Evolutionary conservation across 768 basidiomycete genomes (phyloP).

Genomic region (Boletus rubroflammeus): DNA sequence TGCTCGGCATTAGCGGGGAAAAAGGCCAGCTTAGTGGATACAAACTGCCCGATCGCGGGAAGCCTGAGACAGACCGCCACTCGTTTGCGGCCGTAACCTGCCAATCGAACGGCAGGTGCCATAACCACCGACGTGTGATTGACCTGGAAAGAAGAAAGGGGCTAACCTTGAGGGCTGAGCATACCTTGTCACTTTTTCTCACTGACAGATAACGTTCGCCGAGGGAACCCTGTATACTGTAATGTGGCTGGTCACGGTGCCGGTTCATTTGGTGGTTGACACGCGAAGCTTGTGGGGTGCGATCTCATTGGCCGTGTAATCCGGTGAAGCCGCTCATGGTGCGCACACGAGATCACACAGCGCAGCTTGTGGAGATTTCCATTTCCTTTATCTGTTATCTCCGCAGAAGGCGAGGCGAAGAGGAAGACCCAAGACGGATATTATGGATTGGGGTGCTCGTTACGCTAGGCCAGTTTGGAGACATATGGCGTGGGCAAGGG

Average conservation of each 20-base stretch:
- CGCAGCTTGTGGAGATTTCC: background rate
- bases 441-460: slow-evolving; percentile 13
- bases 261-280: slow-evolving; percentile 4
- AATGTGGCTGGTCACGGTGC: slow-evolving; percentile 5
- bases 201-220: background rate
- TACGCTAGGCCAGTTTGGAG: slow-evolving; percentile 12
- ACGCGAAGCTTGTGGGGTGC: background rate
- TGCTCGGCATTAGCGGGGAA: background rate
- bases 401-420: slow-evolving; percentile 18
- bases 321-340: slow-evolving; percentile 5
- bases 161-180: background rate
- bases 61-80: background rate
- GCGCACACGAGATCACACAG: slow-evolving; percentile 4
- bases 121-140: background rate
- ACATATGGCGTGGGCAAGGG: slow-evolving; percentile 1
- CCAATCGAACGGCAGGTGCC: background rate
- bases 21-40: background rate
- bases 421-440: background rate
- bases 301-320: slow-evolving; percentile 10
- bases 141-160: background rate
- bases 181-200: slow-evolving; percentile 5
- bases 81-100: background rate
- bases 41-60: background rate
- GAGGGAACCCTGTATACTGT: background rate
- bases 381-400: slow-evolving; percentile 23